These are phyloP conservation scores for Petasospora fabianii DNA, from an alignment of 1,139 yeast species.

Conservation along the genomic window DNA sequence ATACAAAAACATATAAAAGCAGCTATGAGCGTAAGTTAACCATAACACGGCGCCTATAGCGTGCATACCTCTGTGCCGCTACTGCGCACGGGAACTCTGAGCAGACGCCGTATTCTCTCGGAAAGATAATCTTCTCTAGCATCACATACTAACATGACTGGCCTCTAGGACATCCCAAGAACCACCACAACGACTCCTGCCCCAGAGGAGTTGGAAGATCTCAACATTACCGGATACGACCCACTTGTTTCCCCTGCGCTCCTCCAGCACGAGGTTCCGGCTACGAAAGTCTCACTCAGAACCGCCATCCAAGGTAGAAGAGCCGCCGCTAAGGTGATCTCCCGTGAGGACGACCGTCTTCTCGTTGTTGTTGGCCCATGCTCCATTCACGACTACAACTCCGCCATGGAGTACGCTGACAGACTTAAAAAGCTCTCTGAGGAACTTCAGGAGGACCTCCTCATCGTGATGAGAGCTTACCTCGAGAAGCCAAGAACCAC, in stretches of 20 bases:
- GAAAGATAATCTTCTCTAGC: too few relatives aligned
- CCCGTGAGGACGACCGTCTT: slow-evolving; percentile 74
- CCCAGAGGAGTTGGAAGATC: slow-evolving; percentile 73
- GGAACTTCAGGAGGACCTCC: slow-evolving; percentile 70
- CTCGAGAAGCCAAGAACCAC: slow-evolving; percentile 98
- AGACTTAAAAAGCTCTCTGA: slow-evolving; percentile 64
- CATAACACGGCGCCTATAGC: too few relatives aligned
- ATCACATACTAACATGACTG: not conserved
- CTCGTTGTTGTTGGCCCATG: slow-evolving; percentile 92
- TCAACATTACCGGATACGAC: slow-evolving; percentile 85
- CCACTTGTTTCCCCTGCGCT: slow-evolving; percentile 89
- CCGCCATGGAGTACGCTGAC: slow-evolving; percentile 84
- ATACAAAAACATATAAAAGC: too few relatives aligned
- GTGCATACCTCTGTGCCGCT: too few relatives aligned
- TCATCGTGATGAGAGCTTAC: slow-evolving; percentile 93
- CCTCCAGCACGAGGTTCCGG: slow-evolving; percentile 73
- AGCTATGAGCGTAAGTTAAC: too few relatives aligned
- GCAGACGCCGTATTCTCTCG: too few relatives aligned
- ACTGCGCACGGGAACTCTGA: not conserved
- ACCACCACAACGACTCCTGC: slow-evolving; percentile 39
- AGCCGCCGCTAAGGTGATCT: slow-evolving; percentile 68
- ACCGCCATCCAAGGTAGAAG: slow-evolving; percentile 76
- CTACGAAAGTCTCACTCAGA: slow-evolving; percentile 54
- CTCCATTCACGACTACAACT: slow-evolving; percentile 87
- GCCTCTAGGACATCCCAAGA: slow-evolving; percentile 7